Conservation (phyloP, 148 eudicot genomes). For the Fagopyrum tataricum region DNA sequence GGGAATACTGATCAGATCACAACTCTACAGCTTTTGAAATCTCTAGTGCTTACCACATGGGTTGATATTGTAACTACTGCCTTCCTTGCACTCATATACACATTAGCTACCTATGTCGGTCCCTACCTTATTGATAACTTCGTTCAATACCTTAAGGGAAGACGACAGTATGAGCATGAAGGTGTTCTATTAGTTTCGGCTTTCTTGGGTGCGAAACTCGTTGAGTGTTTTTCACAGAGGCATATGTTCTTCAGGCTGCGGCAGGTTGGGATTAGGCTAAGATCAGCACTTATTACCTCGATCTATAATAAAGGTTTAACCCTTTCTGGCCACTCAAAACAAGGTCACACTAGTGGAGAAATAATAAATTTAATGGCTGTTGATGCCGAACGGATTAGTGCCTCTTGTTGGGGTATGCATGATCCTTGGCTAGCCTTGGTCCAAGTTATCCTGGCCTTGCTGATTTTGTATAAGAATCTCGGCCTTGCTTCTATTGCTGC, state of each 20-base stretch:
- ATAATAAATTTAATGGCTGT: constrained; percentile 41
- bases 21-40: constrained; percentile 22
- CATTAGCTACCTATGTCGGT: constrained; percentile 35
- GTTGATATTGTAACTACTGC: constrained; percentile 26
- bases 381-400: constrained; percentile 35
- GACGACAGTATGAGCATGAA: constrained; percentile 19
- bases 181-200: constrained; percentile 28
- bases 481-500: constrained; percentile 35
- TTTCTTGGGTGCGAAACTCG: constrained; percentile 30
- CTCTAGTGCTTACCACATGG: constrained; percentile 28
- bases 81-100: constrained; percentile 20
- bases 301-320: constrained; percentile 36
- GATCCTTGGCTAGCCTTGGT: constrained; percentile 35
- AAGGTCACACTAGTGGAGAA: constrained; percentile 41
- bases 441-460: constrained; percentile 29
- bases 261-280: constrained; percentile 29
- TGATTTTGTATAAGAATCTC: constrained; percentile 32
- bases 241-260: constrained; percentile 38
- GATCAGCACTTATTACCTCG: constrained; percentile 28
- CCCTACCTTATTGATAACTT: constrained; percentile 40
- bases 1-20: constrained; percentile 19
- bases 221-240: constrained; percentile 32
- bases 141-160: constrained; percentile 39
- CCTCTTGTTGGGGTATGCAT: constrained; percentile 37
- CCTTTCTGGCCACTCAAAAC: constrained; percentile 27